Evolutionary conservation across 495 filamentous ascomycete species (phyloP), one percentile per base, ranked within the genome.

Genomic region (Tetracladium marchalianum): DNA sequence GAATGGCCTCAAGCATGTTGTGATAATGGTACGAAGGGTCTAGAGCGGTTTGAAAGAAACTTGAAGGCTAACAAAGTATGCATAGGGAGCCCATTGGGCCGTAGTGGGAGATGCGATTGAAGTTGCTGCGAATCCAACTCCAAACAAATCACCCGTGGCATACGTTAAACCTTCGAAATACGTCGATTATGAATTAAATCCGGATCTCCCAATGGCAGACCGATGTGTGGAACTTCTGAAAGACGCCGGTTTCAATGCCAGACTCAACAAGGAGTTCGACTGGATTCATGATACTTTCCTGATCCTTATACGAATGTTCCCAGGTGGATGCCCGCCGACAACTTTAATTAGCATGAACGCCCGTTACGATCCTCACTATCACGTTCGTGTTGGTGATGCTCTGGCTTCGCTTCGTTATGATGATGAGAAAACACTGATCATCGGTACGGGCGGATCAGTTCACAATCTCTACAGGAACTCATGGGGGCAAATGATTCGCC

Each of bases 201-300:
- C 77, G 0, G 76, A 82, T 53, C 62, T 80, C 5, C 47, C 51
- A 11, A 73, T 63, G 35, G 64, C 66, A 2, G 51, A 69, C 8
- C 61, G 63, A 1, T 71, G 70, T 57, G 62, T 77, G 36, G 18
- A 52, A 1, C 57, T 73, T 42, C 64, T 81, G 0, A 43, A 53
- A 16, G 39, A 51, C 3, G 67, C 63, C 5, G 72, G 72, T n/a
- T 75, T 78, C 64, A 66, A 74, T 41, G 70, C 64, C 4, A 39
- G 56, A 7, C 57, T 54, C 2, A 77, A 80, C 53, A 31, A 53
- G 1, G 66, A 50, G 0, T 80, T 81, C 53, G 72, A 79, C 50
- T 80, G 76, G 77, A 80, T 81, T 54, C 76, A 81, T 63, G 78
- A 82, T 57, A 77, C 76, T 8, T 80, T 73, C 52, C 67, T 80